A percentile compares a stretch with the other conserved stretches of the same genome.
These are phyloP conservation scores for Collybia nuda DNA, from an alignment of 768 basidiomycete species.

Conservation along the genomic window DNA sequence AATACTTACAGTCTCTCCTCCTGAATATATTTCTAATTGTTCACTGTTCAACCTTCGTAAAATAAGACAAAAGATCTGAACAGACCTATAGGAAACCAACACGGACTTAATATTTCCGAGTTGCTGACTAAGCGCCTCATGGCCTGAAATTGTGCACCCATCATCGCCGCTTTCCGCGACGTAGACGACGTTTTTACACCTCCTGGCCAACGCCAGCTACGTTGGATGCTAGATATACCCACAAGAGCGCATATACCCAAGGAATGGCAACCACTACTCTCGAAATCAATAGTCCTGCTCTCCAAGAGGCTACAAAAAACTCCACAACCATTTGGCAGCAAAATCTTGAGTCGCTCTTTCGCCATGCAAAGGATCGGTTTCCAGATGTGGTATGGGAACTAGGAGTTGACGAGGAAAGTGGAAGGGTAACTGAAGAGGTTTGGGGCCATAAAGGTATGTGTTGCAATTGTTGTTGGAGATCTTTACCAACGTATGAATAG, in stretches of 20 bases:
- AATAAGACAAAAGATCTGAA: not conserved
- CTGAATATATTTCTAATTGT: too few species aligned
- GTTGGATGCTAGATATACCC: slow-evolving; percentile 17
- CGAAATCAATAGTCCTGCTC: slow-evolving; percentile 32
- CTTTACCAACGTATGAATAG: slow-evolving; percentile 33
- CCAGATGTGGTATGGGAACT: slow-evolving; percentile 97
- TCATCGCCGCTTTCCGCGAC: slow-evolving; percentile 12
- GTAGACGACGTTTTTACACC: slow-evolving; percentile 1
- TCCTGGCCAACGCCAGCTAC: not conserved
- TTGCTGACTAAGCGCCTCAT: slow-evolving; percentile 21
- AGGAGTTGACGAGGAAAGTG: slow-evolving; percentile 37
- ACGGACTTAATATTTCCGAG: too few species aligned
- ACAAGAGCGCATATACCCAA: not conserved
- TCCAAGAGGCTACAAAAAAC: slow-evolving; percentile 63
- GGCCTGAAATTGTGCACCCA: slow-evolving; percentile 7
- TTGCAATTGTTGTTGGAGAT: not conserved
- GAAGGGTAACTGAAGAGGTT: slow-evolving; percentile 50
- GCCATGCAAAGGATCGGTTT: slow-evolving; percentile 85
- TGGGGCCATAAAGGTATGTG: slow-evolving; percentile 94
- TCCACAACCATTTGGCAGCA: slow-evolving; percentile 77
- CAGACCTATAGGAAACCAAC: too few species aligned
- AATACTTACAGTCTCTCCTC: too few species aligned
- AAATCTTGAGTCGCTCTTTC: slow-evolving; percentile 79
- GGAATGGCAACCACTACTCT: slow-evolving; percentile 12
- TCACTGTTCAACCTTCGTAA: too few species aligned